A percentile compares a stretch with the other conserved stretches of the same genome.
These are phyloP conservation scores for Lycium barbarum DNA, from an alignment of 257 asterid species.

Conservation along the genomic window DNA sequence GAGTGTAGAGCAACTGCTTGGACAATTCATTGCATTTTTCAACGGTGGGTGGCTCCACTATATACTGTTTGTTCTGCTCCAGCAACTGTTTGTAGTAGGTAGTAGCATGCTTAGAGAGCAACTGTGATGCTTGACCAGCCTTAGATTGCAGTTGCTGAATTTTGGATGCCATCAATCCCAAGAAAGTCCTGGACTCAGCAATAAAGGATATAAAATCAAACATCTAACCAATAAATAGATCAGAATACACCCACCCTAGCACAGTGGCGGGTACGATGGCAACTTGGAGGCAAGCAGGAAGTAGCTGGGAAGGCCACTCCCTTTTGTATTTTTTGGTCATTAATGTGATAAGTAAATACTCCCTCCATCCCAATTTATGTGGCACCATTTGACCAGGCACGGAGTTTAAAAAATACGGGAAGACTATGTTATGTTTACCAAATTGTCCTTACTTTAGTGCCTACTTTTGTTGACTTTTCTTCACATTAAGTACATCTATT, in stretches of 20 bases:
- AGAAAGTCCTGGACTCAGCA: background rate
- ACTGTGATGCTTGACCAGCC: conserved; percentile 48
- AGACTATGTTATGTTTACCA: no score
- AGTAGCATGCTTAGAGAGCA: conserved; percentile 45
- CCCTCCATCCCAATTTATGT: no score
- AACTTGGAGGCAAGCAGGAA: background rate
- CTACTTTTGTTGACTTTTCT: no score
- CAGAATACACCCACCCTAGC: background rate
- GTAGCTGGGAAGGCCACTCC: background rate
- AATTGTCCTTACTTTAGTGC: no score
- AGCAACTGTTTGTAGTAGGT: conserved; percentile 48
- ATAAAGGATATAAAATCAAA: conserved; percentile 3
- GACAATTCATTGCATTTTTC: conserved; percentile 56
- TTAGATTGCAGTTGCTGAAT: conserved; percentile 47
- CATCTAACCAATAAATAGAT: background rate
- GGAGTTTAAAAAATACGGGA: no score
- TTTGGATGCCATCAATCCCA: conserved; percentile 50
- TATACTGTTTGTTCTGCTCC: conserved; percentile 52
- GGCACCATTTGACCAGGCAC: no score
- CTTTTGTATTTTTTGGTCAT: background rate
- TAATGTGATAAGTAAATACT: background rate
- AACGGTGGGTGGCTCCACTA: conserved; percentile 55
- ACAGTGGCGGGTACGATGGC: background rate
- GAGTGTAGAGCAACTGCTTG: conserved; percentile 55
- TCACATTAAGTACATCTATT: no score